Conservation (phyloP, 2,329 filamentous ascomycete species). For the Scedosporium apiospermum region DNA sequence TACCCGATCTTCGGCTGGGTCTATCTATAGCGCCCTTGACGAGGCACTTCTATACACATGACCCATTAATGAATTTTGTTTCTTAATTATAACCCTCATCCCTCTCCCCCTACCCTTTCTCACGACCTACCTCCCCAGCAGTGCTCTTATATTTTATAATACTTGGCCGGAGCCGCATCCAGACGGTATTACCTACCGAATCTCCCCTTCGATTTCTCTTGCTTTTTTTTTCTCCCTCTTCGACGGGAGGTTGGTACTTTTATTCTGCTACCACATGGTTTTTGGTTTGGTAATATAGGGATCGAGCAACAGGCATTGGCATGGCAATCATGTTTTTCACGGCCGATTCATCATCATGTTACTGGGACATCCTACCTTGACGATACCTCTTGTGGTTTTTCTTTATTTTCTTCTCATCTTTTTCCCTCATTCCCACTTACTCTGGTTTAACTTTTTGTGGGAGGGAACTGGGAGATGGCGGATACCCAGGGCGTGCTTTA, state of each 20-base stretch:
- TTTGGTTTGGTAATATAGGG: neutral
- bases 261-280: too few species aligned
- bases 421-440: slow-evolving; percentile 3
- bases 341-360: too few species aligned
- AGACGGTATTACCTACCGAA: neutral
- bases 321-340: neutral
- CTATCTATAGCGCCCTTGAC: neutral
- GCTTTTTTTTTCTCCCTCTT: neutral
- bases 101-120: neutral
- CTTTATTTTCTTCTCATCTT: neutral
- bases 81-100: neutral
- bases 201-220: neutral
- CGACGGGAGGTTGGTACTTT: neutral
- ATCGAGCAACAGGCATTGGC: neutral
- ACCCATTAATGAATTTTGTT: neutral
- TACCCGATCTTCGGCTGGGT: neutral
- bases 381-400: neutral
- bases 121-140: neutral
- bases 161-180: neutral
- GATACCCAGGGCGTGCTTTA: slow-evolving; percentile 9
- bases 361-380: neutral
- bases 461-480: slow-evolving; percentile 9
- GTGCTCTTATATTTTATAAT: neutral
- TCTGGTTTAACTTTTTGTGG: slow-evolving; percentile 5
- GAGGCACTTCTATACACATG: neutral